Evolutionary conservation across 2,329 filamentous ascomycete genomes (phyloP).

Genomic region (Anisogramma anomala): DNA sequence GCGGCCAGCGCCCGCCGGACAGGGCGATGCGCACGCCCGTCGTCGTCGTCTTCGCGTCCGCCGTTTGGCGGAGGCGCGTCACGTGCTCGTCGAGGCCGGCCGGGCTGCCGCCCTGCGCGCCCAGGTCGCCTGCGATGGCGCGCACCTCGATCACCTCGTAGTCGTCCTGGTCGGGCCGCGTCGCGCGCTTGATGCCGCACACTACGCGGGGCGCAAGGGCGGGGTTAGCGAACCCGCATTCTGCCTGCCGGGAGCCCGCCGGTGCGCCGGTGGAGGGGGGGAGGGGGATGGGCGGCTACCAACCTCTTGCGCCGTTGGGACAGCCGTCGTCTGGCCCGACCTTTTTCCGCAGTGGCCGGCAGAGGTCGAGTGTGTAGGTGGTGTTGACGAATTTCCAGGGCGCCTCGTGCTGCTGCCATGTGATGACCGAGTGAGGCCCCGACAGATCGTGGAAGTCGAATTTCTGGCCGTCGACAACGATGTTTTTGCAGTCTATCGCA

Average conservation of each 20-base stretch:
- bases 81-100: conserved; percentile 49
- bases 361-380: conserved; percentile 74
- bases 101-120: conserved; percentile 41
- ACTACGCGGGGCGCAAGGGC: too few relatives aligned
- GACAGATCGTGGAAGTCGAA: conserved; percentile 55
- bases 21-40: conserved; percentile 64
- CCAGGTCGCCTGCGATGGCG: conserved; percentile 63
- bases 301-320: conserved; percentile 57
- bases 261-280: too few relatives aligned
- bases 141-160: conserved; percentile 46
- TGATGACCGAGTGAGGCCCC: conserved; percentile 59
- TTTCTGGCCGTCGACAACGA: conserved; percentile 44
- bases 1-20: conserved; percentile 42
- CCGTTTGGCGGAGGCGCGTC: conserved; percentile 53
- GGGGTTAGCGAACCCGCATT: too few relatives aligned
- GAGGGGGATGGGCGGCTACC: conserved; percentile 15
- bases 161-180: conserved; percentile 33
- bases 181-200: conserved; percentile 58
- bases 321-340: conserved; percentile 49
- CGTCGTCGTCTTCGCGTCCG: conserved; percentile 52
- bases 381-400: conserved; percentile 53
- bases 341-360: conserved; percentile 52
- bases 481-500: conserved; percentile 50
- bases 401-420: conserved; percentile 33
- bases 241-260: background rate